Conservation (phyloP, 2,329 filamentous ascomycete species). For the Aspergillus neotritici region DNA sequence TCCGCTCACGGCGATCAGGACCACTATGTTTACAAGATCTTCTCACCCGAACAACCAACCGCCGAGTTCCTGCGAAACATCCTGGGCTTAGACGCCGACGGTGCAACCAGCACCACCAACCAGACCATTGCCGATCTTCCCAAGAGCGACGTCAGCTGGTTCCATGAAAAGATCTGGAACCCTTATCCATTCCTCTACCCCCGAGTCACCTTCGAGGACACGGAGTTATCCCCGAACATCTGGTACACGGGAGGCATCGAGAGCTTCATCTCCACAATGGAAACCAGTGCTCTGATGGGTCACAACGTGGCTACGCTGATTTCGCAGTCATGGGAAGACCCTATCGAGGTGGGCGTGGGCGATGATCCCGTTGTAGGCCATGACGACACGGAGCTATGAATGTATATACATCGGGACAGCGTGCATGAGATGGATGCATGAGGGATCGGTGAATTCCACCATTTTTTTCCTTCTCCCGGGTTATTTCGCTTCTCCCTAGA, state of each 20-base stretch:
- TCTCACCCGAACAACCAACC: constrained; percentile 50
- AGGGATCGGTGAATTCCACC: too few relatives aligned
- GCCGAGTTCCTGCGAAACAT: constrained; percentile 45
- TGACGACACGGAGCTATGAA: constrained; percentile 10
- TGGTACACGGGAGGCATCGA: constrained; percentile 69
- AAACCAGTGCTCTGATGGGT: constrained; percentile 88
- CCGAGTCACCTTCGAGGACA: constrained; percentile 79
- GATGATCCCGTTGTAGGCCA: constrained; percentile 3
- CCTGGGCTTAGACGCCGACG: constrained; percentile 38
- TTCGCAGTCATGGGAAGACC: constrained; percentile 46
- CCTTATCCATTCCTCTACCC: constrained; percentile 84
- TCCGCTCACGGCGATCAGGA: constrained; percentile 18
- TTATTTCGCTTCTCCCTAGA: too few relatives aligned
- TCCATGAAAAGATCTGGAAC: constrained; percentile 69
- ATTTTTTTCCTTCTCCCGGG: too few relatives aligned
- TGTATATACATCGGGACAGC: background rate
- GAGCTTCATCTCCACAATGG: constrained; percentile 95
- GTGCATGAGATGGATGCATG: too few relatives aligned
- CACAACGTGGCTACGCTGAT: constrained; percentile 55
- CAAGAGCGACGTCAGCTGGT: constrained; percentile 61
- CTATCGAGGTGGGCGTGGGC: constrained; percentile 3
- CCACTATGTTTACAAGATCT: constrained; percentile 63
- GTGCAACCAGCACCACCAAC: constrained; percentile 10
- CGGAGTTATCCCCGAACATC: constrained; percentile 51
- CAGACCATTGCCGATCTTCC: constrained; percentile 31